Conservation (phyloP, 805 yeast species). For the Schwanniomyces polymorphus region DNA sequence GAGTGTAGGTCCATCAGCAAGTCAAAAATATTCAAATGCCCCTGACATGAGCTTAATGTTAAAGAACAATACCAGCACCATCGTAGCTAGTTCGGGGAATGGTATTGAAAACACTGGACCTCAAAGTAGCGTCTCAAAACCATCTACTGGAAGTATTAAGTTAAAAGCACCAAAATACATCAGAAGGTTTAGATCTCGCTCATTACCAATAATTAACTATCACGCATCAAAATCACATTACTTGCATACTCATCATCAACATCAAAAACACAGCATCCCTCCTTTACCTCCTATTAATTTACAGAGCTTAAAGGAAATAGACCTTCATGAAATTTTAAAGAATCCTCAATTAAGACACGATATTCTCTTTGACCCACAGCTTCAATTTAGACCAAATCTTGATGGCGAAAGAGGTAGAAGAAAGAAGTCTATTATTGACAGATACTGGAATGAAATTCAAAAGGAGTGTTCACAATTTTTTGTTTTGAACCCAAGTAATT, state of each 20-base stretch:
- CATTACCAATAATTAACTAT: slow-evolving; percentile 44
- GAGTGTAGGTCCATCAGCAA: neutral
- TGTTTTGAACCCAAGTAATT: slow-evolving; percentile 5
- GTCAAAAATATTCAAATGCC: neutral
- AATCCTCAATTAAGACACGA: slow-evolving; percentile 94
- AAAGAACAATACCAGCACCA: slow-evolving; percentile 3
- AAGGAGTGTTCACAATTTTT: slow-evolving; percentile 57
- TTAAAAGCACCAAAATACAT: slow-evolving; percentile 33
- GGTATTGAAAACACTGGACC: neutral
- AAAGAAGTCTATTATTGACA: slow-evolving; percentile 72
- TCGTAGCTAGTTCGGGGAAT: neutral
- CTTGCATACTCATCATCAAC: slow-evolving; percentile 12
- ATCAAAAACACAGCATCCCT: slow-evolving; percentile 24
- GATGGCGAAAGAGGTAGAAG: slow-evolving; percentile 89
- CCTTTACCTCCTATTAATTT: slow-evolving; percentile 81
- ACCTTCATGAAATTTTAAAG: slow-evolving; percentile 81
- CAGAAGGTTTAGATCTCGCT: slow-evolving; percentile 37
- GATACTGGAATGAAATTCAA: slow-evolving; percentile 79
- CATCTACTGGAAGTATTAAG: slow-evolving; percentile 2
- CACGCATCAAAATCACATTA: slow-evolving; percentile 10
- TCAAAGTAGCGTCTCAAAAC: neutral
- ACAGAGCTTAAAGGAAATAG: slow-evolving; percentile 81
- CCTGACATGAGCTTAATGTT: slow-evolving; percentile 4
- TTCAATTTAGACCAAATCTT: slow-evolving; percentile 87
- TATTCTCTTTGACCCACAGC: slow-evolving; percentile 85